Evolutionary conservation across 1,139 yeast species (phyloP).

Genomic region (Geotrichum histeridarum): DNA sequence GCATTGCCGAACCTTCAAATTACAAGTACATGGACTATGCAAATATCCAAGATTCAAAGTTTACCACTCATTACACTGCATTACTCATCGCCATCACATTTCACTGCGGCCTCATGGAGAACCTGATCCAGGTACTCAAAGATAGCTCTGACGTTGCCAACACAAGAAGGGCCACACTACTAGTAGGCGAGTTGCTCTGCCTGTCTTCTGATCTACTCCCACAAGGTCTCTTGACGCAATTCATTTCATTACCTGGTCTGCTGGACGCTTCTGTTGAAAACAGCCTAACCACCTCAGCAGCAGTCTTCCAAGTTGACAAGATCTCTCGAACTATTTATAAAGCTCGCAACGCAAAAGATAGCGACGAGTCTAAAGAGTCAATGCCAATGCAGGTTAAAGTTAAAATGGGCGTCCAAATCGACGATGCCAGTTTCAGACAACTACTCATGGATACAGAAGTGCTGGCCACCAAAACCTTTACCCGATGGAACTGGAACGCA

Average conservation of each 20-base stretch:
- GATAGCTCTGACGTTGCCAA: conserved; percentile 45
- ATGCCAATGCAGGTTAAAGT: conserved; percentile 39
- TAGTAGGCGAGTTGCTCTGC: conserved; percentile 58
- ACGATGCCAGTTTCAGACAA: conserved; percentile 64
- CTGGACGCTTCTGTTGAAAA: conserved; percentile 26
- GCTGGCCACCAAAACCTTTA: conserved; percentile 68
- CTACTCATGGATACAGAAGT: conserved; percentile 67
- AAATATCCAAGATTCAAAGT: conserved; percentile 21
- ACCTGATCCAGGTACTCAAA: conserved; percentile 48
- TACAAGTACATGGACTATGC: conserved; percentile 14
- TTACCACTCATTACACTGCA: conserved; percentile 57
- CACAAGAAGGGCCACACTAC: conserved; percentile 55
- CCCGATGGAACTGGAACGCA: conserved; percentile 85
- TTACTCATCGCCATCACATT: conserved; percentile 51
- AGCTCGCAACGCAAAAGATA: conserved; percentile 5
- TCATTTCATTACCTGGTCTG: conserved; percentile 34
- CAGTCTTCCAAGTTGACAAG: conserved; percentile 45
- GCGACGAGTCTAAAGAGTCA: conserved; percentile 33
- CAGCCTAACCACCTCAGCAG: conserved; percentile 25
- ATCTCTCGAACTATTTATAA: conserved; percentile 39
- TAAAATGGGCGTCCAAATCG: conserved; percentile 51
- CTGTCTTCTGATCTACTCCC: conserved; percentile 56
- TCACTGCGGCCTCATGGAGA: conserved; percentile 51
- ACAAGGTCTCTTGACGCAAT: conserved; percentile 28
- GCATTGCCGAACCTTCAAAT: conserved; percentile 20